Conservation (phyloP, 805 yeast genomes). For the Yarrowia sp. region DNA sequence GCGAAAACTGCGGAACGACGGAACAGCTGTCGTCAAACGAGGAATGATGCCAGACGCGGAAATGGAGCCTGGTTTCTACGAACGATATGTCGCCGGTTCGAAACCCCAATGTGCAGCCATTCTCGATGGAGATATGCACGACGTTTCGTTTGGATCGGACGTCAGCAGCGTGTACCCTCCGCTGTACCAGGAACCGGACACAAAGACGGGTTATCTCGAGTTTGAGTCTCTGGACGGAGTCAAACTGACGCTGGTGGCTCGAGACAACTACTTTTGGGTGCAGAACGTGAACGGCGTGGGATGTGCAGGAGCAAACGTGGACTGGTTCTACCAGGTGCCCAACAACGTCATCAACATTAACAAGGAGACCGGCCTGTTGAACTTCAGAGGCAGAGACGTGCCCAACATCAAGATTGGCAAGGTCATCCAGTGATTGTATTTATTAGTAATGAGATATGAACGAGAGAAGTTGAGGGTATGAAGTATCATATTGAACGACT, state of each 20-base stretch:
- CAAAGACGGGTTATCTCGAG: slow-evolving; percentile 12
- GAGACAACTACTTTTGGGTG: slow-evolving; percentile 25
- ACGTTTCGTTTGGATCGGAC: slow-evolving; percentile 19
- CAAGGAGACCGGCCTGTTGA: slow-evolving; percentile 3
- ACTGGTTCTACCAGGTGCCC: slow-evolving; percentile 26
- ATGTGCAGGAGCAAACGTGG: slow-evolving; percentile 26
- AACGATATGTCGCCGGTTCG: slow-evolving; percentile 28
- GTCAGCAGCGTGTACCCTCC: not conserved
- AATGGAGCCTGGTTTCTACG: slow-evolving; percentile 29
- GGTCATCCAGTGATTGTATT: not conserved
- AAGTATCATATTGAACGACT: no score
- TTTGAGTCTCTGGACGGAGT: slow-evolving; percentile 19
- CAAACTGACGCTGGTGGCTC: slow-evolving; percentile 20
- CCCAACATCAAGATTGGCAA: slow-evolving; percentile 23
- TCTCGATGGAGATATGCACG: slow-evolving; percentile 35
- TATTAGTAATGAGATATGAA: not conserved
- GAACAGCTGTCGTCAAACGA: slow-evolving; percentile 10
- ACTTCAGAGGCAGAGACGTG: slow-evolving; percentile 24
- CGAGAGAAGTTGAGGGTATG: no score
- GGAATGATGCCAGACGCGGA: slow-evolving; percentile 30
- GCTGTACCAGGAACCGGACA: slow-evolving; percentile 34
- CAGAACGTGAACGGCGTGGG: slow-evolving; percentile 19
- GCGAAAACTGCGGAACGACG: slow-evolving; percentile 9
- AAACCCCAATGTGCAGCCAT: slow-evolving; percentile 23
- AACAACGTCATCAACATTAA: slow-evolving; percentile 15